phyloP scores from a whole-genome alignment of 257 asterid genomes.

The Knoxia roxburghii region DNA sequence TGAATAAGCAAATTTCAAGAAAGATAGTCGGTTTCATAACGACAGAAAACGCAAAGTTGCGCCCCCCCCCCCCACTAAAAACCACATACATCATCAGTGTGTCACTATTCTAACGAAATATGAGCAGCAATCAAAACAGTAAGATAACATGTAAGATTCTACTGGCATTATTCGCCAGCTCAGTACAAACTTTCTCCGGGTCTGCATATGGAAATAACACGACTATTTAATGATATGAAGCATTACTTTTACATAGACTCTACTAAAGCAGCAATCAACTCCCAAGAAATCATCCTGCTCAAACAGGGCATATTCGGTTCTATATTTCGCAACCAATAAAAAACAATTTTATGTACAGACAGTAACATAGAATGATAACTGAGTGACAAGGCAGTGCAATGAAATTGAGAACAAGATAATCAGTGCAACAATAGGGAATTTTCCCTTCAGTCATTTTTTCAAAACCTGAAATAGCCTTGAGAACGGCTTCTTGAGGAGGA shows the following conservation, averaged over 20 bases:
- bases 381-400: not conserved
- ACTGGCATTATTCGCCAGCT: too few relatives aligned
- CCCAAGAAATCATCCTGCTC: not conserved
- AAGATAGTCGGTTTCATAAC: too few relatives aligned
- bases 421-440: not conserved
- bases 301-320: not conserved
- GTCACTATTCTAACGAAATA: not conserved
- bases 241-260: too few relatives aligned
- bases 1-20: conserved; percentile 3
- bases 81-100: not conserved
- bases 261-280: too few relatives aligned
- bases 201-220: too few relatives aligned
- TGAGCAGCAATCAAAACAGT: not conserved
- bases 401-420: not conserved
- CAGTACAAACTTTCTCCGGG: too few relatives aligned
- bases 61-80: not conserved
- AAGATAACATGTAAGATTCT: not conserved
- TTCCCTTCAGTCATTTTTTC: not conserved
- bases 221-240: too few relatives aligned
- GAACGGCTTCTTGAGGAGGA: conserved; percentile 92
- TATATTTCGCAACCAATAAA: not conserved
- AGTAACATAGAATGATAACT: not conserved
- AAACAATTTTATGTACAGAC: not conserved
- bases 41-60: too few relatives aligned
- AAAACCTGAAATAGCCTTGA: conserved; percentile 88